Conservation (phyloP, 495 filamentous ascomycete species). For the Stereocaulon alpinum region DNA sequence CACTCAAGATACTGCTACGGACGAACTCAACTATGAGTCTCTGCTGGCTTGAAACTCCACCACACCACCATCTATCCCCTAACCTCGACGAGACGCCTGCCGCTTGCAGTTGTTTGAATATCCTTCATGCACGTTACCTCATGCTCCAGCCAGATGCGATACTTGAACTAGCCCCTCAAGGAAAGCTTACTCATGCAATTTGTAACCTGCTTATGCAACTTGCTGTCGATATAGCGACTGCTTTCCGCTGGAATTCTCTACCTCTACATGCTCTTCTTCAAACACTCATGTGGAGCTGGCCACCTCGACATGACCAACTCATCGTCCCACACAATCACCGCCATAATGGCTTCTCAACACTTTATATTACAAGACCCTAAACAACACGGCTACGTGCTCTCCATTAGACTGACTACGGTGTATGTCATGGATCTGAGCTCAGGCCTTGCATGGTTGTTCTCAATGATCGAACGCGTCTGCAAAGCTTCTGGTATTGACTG, state of each 20-base stretch:
- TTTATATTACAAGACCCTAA: not conserved
- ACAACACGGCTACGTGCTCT: conserved; percentile 2
- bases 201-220: too few relatives aligned
- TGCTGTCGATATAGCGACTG: too few relatives aligned
- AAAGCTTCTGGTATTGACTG: conserved; percentile 5
- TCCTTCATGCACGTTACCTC: not conserved
- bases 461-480: not conserved
- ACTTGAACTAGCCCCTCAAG: too few relatives aligned
- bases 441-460: not conserved
- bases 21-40: not conserved
- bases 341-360: not conserved
- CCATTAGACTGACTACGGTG: conserved; percentile 17
- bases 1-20: not conserved
- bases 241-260: too few relatives aligned
- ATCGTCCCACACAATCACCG: not conserved
- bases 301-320: too few relatives aligned
- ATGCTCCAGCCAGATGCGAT: too few relatives aligned
- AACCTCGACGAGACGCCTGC: not conserved
- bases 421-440: conserved; percentile 14
- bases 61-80: not conserved
- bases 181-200: too few relatives aligned
- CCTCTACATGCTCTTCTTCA: too few relatives aligned
- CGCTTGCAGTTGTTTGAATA: not conserved
- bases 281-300: too few relatives aligned
- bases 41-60: not conserved